Evolutionary conservation across 148 eudicot genomes (phyloP), one percentile per base, ranked within the genome.

Genomic region (Rhododendron kiyosumense): DNA sequence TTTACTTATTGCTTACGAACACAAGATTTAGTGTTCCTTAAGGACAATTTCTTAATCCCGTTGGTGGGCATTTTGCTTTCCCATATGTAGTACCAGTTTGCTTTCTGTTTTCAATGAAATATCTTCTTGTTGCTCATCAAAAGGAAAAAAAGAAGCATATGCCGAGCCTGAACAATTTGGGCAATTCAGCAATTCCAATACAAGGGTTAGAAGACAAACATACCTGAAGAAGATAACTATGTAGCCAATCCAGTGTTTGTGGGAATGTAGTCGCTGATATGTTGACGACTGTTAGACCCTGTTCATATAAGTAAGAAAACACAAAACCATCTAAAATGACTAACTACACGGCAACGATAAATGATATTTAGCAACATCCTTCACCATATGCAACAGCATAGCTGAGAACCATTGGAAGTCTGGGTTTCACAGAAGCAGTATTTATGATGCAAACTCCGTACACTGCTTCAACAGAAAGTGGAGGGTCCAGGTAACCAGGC

Each of bases 241-340:
- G 99, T 81, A 96, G 95, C 97, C 98, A 95, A 92, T 96, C 99
- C 89, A 96, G 88, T 38, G 98, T 94, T 90, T 96, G 99, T 20
- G 99, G 98, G 85, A 95, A 96, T 28, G 98, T 90, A 63, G 99
- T 96, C 34, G 99, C 94, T 54, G 99, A 94, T 91, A 96, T 92
- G 87, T 94, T 96, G 80, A 93, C 99, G 73, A 96, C 93, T 82
- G 93, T 92, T 63, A 94, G 87, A 80, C 99, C 99, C 99, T 96
- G 94, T 87, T 84, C 86, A 87, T 24, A 18, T 65, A 28, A 32
- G 9, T 32, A 52, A 38, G 46, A 57, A 71, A 85, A 86, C 69
- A 65, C 26, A 51, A 57, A 82, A 46, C 61, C 71, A 75, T 78
- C 43, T 22, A 61, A 30, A 49, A 78, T 52, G 18, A 5, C 18